Base-by-base conservation (phyloP, 257 asterid species). In the Salvia hispanica region DNA sequence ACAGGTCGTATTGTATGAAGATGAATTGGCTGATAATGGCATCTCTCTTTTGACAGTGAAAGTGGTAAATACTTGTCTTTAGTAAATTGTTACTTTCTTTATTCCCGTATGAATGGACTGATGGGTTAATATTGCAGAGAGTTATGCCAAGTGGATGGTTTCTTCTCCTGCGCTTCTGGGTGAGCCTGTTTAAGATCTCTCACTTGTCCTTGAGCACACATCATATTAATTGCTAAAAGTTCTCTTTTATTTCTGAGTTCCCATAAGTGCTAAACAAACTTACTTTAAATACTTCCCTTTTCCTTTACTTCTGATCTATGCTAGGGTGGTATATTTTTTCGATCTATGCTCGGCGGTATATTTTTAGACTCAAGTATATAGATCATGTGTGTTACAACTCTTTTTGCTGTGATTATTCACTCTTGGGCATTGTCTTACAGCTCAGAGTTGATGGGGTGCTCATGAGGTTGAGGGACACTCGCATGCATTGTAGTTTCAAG, bases 361-460 rank as follows among this genome's bases (percentile, higher is more conserved):
- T 25, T 25, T 25, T 25, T 25, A 33, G 47, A 58, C 21, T 42
- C 31, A 25, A 59, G 61, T 58, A 16, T 44, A 50, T 37, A 67
- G 67, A 39, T 69, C 68, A 58, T 64, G 50, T 44, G 14, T 77
- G 70, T 51, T 62, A 37, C 62, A 43, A 52, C 55, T 69, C 39
- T 75, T 66, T 16, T 28, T 57, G 55, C 72, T 59, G 31, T 25
- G 31, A 25, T 25, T 25, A 25, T 25, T 71, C 50, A 62, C 39
- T 66, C 40, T 61, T 62, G 72, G 62, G 46, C 43, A 57, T 62
- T 60, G 31, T 77, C 73, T 81, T 65, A 46, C 88, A 94, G 98
- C 98, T 94, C 71, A 91, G 99, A 84, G 98, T 94, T 66, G 99
- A 94, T 76, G 99, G 99, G 68, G 98, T 81, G 80, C 95, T 91